phyloP scores from a whole-genome alignment of 1,139 yeast species.

The Sporopachydermia cereana region DNA sequence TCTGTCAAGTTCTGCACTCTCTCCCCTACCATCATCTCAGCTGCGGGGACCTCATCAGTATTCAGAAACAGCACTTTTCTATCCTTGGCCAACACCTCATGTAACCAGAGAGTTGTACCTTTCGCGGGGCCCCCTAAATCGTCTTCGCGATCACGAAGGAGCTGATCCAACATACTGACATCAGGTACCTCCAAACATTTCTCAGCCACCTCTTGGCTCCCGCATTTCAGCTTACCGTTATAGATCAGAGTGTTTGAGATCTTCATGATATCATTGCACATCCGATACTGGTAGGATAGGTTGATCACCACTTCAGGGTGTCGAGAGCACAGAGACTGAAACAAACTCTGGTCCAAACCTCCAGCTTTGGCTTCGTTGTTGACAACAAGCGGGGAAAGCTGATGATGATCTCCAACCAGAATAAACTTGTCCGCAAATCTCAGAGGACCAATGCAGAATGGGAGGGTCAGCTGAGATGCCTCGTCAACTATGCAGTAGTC shows the following conservation, averaged over 20 bases:
- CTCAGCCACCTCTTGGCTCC: slow-evolving; percentile 48
- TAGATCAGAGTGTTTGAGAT: slow-evolving; percentile 74
- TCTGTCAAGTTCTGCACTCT: slow-evolving; percentile 64
- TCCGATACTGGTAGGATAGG: slow-evolving; percentile 75
- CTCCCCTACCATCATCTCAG: slow-evolving; percentile 49
- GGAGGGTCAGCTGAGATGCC: slow-evolving; percentile 91
- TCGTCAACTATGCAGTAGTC: slow-evolving; percentile 95
- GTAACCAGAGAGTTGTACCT: neutral
- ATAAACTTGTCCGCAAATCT: slow-evolving; percentile 67
- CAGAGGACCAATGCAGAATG: slow-evolving; percentile 81
- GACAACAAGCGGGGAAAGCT: slow-evolving; percentile 74
- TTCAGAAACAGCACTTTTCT: slow-evolving; percentile 64
- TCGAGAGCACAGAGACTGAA: slow-evolving; percentile 55
- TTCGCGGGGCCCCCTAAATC: neutral
- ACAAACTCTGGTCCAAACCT: slow-evolving; percentile 73
- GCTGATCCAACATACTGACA: slow-evolving; percentile 17
- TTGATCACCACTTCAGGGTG: slow-evolving; percentile 67
- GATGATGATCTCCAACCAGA: slow-evolving; percentile 91
- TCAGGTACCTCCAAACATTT: slow-evolving; percentile 40
- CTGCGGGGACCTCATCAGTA: slow-evolving; percentile 56
- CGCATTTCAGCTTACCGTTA: slow-evolving; percentile 65
- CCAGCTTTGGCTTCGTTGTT: slow-evolving; percentile 38
- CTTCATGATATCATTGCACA: slow-evolving; percentile 84
- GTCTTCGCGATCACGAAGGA: slow-evolving; percentile 7
- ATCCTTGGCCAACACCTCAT: slow-evolving; percentile 28